A percentile compares a stretch with the other conserved stretches of the same genome.
Evolutionary conservation across 2,329 filamentous ascomycete genomes (phyloP).

Genomic region (Beauveria bassiana): DNA sequence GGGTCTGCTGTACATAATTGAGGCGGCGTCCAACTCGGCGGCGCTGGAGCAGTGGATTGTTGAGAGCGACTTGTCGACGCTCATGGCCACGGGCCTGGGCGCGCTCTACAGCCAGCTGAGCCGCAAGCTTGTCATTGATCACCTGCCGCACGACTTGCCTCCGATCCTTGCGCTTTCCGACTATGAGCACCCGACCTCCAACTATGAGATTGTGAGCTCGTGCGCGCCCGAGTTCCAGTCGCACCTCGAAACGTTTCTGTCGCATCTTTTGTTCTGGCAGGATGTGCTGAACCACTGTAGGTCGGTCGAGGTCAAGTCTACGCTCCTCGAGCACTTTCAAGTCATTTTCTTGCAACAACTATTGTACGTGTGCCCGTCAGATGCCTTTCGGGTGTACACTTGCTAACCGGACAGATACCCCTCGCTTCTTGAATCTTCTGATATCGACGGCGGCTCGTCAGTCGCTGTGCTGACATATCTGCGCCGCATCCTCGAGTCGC

Average conservation of each 20-base stretch:
- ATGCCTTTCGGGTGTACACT: too few species aligned
- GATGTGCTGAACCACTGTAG: constrained; percentile 94
- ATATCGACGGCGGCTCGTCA: constrained; percentile 92
- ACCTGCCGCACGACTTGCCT: constrained; percentile 67
- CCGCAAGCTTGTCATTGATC: constrained; percentile 74
- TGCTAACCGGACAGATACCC: constrained; percentile 59
- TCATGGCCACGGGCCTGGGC: constrained; percentile 94
- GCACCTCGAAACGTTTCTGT: constrained; percentile 90
- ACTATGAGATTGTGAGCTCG: constrained; percentile 65
- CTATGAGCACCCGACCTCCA: constrained; percentile 65
- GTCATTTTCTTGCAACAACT: constrained; percentile 93
- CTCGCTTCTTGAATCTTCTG: constrained; percentile 90
- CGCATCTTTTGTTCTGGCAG: constrained; percentile 95
- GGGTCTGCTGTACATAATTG: constrained; percentile 89
- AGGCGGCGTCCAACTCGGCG: constrained; percentile 77
- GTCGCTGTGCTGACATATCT: constrained; percentile 94
- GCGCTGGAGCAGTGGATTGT: constrained; percentile 92
- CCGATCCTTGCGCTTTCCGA: constrained; percentile 85
- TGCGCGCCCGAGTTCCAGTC: constrained; percentile 68
- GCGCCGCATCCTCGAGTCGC: constrained; percentile 77
- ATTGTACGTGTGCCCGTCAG: constrained; percentile 48
- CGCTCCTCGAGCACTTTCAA: constrained; percentile 91
- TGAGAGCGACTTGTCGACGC: constrained; percentile 87
- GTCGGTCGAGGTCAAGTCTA: constrained; percentile 85
- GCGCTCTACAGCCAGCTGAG: constrained; percentile 61